A percentile compares a stretch with the other conserved stretches of the same genome.
phyloP scores from a whole-genome alignment of 2,329 filamentous ascomycete species.

The Talaromyces sp. region DNA sequence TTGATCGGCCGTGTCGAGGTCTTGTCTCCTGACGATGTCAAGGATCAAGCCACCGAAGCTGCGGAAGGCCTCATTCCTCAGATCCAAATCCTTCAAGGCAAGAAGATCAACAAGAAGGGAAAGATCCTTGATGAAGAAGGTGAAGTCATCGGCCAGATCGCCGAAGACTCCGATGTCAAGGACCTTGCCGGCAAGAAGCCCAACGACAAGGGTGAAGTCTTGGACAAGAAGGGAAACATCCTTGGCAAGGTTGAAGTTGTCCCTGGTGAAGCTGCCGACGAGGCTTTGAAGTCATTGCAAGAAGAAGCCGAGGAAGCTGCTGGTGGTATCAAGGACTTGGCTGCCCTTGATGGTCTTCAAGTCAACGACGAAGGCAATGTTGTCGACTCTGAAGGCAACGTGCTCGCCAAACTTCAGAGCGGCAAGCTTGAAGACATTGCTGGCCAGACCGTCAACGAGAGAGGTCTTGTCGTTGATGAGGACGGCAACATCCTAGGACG shows the following conservation, averaged over 20 bases:
- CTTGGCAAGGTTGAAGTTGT: conserved; percentile 24
- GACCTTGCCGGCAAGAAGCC: conserved; percentile 39
- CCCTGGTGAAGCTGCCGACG: conserved; percentile 11
- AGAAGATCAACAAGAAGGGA: conserved; percentile 29
- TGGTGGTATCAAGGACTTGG: neutral
- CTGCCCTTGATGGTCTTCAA: conserved; percentile 22
- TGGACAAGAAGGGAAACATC: conserved; percentile 37
- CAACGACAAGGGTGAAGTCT: conserved; percentile 38
- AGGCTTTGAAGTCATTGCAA: conserved; percentile 19
- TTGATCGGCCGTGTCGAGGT: conserved; percentile 25
- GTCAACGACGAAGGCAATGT: conserved; percentile 28
- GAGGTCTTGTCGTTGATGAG: conserved; percentile 14
- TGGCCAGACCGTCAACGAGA: conserved; percentile 12
- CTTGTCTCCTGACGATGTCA: conserved; percentile 21
- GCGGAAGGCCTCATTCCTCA: conserved; percentile 26
- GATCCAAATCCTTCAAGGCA: conserved; percentile 10
- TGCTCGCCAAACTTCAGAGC: conserved; percentile 8
- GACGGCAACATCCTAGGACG: conserved; percentile 20
- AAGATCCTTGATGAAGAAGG: conserved; percentile 45
- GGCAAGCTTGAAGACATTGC: conserved; percentile 8
- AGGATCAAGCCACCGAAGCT: conserved; percentile 26
- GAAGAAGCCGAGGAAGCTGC: conserved; percentile 28
- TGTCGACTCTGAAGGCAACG: conserved; percentile 17
- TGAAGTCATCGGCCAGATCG: conserved; percentile 34
- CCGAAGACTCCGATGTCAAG: conserved; percentile 35